Conservation (phyloP, 2,329 filamentous ascomycete genomes). For the Celoporthe dispersa region DNA sequence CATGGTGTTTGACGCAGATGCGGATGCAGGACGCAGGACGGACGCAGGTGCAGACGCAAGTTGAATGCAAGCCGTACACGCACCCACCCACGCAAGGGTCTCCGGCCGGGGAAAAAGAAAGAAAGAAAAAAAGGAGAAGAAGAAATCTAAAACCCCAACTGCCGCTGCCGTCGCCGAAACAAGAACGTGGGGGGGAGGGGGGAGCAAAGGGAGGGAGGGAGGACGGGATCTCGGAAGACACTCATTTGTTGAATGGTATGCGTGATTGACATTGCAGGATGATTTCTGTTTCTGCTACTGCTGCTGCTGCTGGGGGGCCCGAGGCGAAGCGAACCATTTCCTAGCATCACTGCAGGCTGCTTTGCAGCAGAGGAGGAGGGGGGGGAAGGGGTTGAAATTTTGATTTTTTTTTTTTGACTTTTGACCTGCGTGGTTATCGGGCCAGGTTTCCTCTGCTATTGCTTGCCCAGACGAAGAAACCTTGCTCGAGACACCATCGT, state of each 20-base stretch:
- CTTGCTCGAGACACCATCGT: constrained; percentile 16
- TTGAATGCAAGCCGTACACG: background rate
- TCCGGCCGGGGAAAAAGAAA: background rate
- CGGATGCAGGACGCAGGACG: background rate
- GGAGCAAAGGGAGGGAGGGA: background rate
- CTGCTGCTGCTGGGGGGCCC: background rate
- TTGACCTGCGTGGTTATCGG: too few species aligned
- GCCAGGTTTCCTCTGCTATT: background rate
- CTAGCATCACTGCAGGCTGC: too few species aligned
- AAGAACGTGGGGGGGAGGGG: constrained; percentile 15
- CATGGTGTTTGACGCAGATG: constrained; percentile 14
- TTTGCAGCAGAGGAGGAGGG: too few species aligned
- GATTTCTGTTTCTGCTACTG: constrained; percentile 8
- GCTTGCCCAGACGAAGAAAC: background rate
- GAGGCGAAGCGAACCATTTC: too few species aligned
- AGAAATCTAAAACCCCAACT: constrained; percentile 21
- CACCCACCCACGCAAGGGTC: background rate
- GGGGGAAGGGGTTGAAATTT: too few species aligned
- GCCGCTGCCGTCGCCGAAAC: constrained; percentile 15
- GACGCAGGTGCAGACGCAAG: background rate
- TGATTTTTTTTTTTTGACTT: too few species aligned
- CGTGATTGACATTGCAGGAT: constrained; percentile 23
- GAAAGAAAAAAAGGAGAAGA: too few species aligned
- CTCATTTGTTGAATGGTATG: background rate
- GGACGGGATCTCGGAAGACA: too few species aligned